A percentile compares a stretch with the other conserved stretches of the same genome.
These are phyloP conservation scores for Thielaviopsis ethacetica DNA, from an alignment of 2,329 filamentous ascomycete species.

Conservation along the genomic window DNA sequence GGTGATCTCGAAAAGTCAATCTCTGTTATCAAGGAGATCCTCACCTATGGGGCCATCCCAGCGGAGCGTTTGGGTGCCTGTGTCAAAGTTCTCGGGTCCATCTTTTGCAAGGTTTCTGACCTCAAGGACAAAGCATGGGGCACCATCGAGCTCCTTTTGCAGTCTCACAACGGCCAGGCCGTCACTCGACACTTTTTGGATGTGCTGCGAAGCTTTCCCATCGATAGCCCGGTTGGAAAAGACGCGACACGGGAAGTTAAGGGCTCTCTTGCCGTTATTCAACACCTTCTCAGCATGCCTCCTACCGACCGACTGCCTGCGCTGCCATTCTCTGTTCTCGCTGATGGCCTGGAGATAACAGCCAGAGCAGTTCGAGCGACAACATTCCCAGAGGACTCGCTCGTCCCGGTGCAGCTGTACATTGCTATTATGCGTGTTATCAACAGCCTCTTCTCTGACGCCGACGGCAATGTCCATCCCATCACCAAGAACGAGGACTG, in stretches of 20 bases:
- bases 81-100: slow-evolving; percentile 54
- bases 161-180: slow-evolving; percentile 56
- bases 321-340: slow-evolving; percentile 40
- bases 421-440: slow-evolving; percentile 33
- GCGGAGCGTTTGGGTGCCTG: slow-evolving; percentile 44
- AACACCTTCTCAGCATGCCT: slow-evolving; percentile 45
- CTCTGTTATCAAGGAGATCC: slow-evolving; percentile 49
- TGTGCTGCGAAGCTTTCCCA: slow-evolving; percentile 35
- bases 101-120: slow-evolving; percentile 47
- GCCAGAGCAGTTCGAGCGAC: slow-evolving; percentile 8
- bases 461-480: slow-evolving; percentile 33
- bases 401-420: slow-evolving; percentile 27
- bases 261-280: slow-evolving; percentile 45
- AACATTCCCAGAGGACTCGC: slow-evolving; percentile 5
- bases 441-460: slow-evolving; percentile 38
- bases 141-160: slow-evolving; percentile 52
- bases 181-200: slow-evolving; percentile 50
- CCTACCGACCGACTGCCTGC: slow-evolving; percentile 40
- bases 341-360: slow-evolving; percentile 34
- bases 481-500: slow-evolving; percentile 51
- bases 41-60: slow-evolving; percentile 57
- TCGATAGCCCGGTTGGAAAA: slow-evolving; percentile 30
- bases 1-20: slow-evolving; percentile 53
- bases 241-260: slow-evolving; percentile 40
- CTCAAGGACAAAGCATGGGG: slow-evolving; percentile 52